phyloP scores from a whole-genome alignment of 2,329 filamentous ascomycete genomes.

The Malbranchea cinnamomea region DNA sequence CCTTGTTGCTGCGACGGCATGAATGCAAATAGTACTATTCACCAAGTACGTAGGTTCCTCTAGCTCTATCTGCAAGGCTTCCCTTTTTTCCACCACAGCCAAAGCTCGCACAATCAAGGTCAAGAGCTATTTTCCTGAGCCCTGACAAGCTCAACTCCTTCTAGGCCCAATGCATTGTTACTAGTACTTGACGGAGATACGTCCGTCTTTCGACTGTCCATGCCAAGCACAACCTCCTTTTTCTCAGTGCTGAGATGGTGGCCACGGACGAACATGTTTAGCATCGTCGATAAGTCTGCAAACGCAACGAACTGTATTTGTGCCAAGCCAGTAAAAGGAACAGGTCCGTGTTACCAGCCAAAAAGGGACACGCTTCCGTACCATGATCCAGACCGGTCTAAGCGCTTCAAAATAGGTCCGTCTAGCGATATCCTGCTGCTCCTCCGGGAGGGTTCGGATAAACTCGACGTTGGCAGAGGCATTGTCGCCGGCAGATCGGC shows the following conservation, averaged over 20 bases:
- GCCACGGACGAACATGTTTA: background rate
- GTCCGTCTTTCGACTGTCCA: background rate
- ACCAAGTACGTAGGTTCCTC: no score
- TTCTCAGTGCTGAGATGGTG: background rate
- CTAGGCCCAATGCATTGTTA: background rate
- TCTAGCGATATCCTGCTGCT: constrained; percentile 1
- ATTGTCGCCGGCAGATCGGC: constrained; percentile 25
- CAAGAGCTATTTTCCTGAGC: background rate
- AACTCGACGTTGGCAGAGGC: constrained; percentile 35
- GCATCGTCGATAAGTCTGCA: background rate
- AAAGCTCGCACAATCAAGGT: no score
- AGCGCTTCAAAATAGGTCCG: background rate
- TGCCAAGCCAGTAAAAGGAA: no score
- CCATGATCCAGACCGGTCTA: background rate
- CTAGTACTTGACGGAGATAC: background rate
- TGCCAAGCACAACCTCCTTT: background rate
- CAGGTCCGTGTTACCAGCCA: background rate
- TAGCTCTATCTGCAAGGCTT: no score
- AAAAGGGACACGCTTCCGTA: background rate
- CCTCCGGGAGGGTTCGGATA: constrained; percentile 26
- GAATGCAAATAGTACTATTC: no score
- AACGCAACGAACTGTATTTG: background rate
- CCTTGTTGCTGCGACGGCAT: no score
- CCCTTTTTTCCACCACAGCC: no score
- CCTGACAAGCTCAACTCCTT: constrained; percentile 1